phyloP scores from a whole-genome alignment of 305 asterid species.

The Fraxinus platypoda region DNA sequence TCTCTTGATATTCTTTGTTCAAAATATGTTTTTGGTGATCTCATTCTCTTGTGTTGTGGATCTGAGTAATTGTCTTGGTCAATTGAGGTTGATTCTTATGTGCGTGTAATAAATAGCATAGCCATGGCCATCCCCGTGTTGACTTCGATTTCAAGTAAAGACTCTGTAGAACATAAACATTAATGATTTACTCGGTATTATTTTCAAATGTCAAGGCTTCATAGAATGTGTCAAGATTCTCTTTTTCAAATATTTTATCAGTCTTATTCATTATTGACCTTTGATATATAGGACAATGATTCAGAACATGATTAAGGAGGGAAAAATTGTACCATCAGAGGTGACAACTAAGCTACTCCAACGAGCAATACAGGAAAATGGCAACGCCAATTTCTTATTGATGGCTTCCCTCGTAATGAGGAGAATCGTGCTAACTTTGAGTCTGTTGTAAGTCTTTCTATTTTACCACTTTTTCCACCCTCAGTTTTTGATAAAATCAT shows the following conservation, averaged over 20 bases:
- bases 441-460: constrained; percentile 56
- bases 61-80: background rate
- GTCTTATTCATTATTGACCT: background rate
- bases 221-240: background rate
- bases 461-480: background rate
- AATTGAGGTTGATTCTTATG: background rate
- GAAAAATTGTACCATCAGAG: constrained; percentile 91
- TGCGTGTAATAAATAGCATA: background rate
- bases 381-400: constrained; percentile 88
- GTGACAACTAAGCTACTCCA: constrained; percentile 85
- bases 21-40: background rate
- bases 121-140: background rate
- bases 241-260: background rate
- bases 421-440: constrained; percentile 95
- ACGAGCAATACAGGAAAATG: constrained; percentile 69
- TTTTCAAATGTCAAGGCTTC: background rate
- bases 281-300: constrained; percentile 72
- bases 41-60: background rate
- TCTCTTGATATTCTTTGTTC: background rate
- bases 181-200: background rate
- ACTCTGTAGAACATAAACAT: constrained; percentile 9
- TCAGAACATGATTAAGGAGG: constrained; percentile 92
- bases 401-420: constrained; percentile 97
- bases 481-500: background rate
- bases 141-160: background rate